These are phyloP conservation scores for Malassezia vespertilionis DNA, from an alignment of 1,284 basidiomycete genomes.

Conservation along the genomic window DNA sequence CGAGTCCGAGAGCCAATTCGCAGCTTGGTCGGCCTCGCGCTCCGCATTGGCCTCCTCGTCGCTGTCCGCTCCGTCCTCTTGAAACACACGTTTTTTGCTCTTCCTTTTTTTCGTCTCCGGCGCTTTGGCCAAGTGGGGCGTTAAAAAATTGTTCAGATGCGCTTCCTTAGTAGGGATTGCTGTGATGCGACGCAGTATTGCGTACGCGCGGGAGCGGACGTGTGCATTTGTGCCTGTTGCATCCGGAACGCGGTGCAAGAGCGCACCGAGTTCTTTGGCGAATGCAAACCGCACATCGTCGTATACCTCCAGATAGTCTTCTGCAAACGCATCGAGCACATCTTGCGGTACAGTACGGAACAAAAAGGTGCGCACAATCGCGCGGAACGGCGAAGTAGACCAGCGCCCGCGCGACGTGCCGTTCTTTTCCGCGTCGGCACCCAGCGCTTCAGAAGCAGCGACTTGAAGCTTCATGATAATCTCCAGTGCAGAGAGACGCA, in stretches of 20 bases:
- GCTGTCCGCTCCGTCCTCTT: conserved; percentile 49
- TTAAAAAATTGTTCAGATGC: conserved; percentile 76
- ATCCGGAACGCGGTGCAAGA: conserved; percentile 22
- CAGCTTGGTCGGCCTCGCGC: conserved; percentile 26
- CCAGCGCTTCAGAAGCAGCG: conserved; percentile 13
- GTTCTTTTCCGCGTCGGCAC: background rate
- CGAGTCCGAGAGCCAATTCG: conserved; percentile 35
- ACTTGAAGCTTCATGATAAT: conserved; percentile 15
- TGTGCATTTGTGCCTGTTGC: conserved; percentile 30
- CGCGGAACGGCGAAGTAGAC: conserved; percentile 8
- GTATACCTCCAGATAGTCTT: conserved; percentile 49
- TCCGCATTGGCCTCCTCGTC: conserved; percentile 45
- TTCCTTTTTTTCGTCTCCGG: conserved; percentile 19
- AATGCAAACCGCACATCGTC: conserved; percentile 81
- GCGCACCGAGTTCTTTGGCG: conserved; percentile 60
- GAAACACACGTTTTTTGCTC: conserved; percentile 23
- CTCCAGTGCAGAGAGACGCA: conserved; percentile 18
- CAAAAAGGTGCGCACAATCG: conserved; percentile 6
- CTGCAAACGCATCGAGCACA: conserved; percentile 26
- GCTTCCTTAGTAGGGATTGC: conserved; percentile 67
- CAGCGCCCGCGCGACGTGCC: conserved; percentile 2
- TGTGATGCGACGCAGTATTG: conserved; percentile 63
- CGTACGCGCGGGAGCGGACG: conserved; percentile 58
- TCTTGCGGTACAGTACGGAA: conserved; percentile 23
- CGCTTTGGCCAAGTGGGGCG: conserved; percentile 49